Conservation (phyloP, 129 eudicot genomes). For the Lactuca saligna region DNA sequence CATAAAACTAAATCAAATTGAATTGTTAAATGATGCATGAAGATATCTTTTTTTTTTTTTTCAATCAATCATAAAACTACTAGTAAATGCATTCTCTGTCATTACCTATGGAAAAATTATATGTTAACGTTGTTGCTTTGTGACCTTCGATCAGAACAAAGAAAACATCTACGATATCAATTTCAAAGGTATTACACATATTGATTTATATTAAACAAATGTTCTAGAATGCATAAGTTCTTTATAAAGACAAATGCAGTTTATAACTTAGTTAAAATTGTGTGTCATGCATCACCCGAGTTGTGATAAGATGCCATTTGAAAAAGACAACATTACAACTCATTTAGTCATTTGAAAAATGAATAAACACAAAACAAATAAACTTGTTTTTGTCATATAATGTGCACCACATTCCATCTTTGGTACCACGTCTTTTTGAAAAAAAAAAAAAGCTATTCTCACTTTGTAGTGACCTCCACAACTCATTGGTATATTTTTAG, state of each 20-base stretch:
- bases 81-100: neutral
- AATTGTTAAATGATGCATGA: no score
- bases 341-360: constrained; percentile 11
- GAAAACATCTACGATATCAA: neutral
- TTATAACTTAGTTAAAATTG: constrained; percentile 8
- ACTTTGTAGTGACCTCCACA: constrained; percentile 26
- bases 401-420: constrained; percentile 3
- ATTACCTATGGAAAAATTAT: neutral
- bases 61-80: neutral
- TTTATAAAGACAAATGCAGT: constrained; percentile 1
- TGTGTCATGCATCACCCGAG: constrained; percentile 21
- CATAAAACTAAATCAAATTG: no score
- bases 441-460: constrained; percentile 7
- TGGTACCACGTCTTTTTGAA: constrained; percentile 12
- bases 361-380: constrained; percentile 21
- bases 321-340: constrained; percentile 33
- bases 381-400: constrained; percentile 22
- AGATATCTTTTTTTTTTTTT: no score
- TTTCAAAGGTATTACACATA: neutral
- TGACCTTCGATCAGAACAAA: constrained; percentile 4
- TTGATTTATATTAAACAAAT: neutral
- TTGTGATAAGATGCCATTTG: constrained; percentile 38
- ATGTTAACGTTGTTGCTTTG: neutral
- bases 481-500: constrained; percentile 27
- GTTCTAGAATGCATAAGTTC: constrained; percentile 12